Conservation (phyloP, 1,284 basidiomycete genomes). For the Uromyces viciae-fabae region DNA sequence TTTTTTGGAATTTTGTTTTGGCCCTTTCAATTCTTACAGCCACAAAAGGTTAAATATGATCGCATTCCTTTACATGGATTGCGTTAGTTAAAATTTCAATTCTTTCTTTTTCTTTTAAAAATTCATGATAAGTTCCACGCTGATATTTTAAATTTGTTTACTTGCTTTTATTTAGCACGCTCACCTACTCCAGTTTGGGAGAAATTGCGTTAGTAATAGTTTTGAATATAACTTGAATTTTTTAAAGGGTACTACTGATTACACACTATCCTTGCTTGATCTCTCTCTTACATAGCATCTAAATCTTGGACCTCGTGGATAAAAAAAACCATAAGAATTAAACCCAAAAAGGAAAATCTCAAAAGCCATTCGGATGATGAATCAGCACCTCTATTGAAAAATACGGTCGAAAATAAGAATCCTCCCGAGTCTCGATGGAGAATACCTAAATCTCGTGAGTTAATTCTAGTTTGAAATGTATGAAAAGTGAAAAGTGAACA, state of each 20-base stretch:
- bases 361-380: not conserved
- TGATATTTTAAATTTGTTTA: not conserved
- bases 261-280: no score
- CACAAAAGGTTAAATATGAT: not conserved
- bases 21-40: not conserved
- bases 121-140: no score
- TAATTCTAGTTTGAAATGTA: not conserved
- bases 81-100: not conserved
- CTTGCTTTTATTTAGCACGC: not conserved
- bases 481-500: not conserved
- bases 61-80: not conserved
- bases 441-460: not conserved
- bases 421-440: not conserved
- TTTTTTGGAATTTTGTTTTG: not conserved
- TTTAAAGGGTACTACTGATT: no score
- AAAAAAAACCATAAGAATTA: not conserved
- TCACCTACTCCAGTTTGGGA: not conserved
- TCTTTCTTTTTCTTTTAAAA: not conserved
- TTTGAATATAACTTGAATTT: no score
- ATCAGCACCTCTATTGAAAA: not conserved
- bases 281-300: no score
- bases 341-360: constrained; percentile 9
- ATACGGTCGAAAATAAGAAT: not conserved
- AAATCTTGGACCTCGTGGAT: not conserved
- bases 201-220: no score